Evolutionary conservation across 352 stramenopile genomes (phyloP), one percentile per base, ranked within the genome.

Genomic region (Globisporangium polare): DNA sequence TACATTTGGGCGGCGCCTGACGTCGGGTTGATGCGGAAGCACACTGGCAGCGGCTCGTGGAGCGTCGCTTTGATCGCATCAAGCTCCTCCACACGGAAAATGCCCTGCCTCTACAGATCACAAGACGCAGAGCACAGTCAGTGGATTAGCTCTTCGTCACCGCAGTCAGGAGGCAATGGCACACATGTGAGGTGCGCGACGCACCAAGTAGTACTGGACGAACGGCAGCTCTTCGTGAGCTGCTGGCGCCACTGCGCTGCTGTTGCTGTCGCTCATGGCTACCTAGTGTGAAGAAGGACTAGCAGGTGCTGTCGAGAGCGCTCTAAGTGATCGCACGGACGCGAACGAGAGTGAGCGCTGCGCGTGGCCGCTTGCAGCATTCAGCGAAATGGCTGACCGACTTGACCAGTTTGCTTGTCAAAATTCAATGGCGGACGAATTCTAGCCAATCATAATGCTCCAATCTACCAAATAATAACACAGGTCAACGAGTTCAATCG

Each of bases 181-280:
- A 24, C 27, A 5, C 42, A 60, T 41, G 42, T 33, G 5, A 20
- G 10, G 13, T 12, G 33, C 29, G 22, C 18, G 33, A 46, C 62
- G 24, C 62, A 89, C 78, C 61, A 92, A 39, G 56, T 92, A 92
- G 62, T 90, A 92, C 61, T 90, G 74, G 54, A 88, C 68, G 55
- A 91, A 74, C 35, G 63, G 52, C 20, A 67, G 58, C 18, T 67
- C 66, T 26, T 59, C 54, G 18, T 46, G 47, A 26, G 24, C 17
- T 33, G 37, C 31, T 53, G 53, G 43, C 8, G 37, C 35, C 41
- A 45, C 43, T 27, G 29, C 18, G 12, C 5, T 29, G n/a, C 3
- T 60, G n/a, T 12, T 17, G 3, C 9, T 13, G 15, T 18, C 39
- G 18, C 43, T 49, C 39, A 66, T 66, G 8, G 45, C 18, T 45